Conservation (phyloP, 1,284 basidiomycete genomes). For the Ustilago bromivora region DNA sequence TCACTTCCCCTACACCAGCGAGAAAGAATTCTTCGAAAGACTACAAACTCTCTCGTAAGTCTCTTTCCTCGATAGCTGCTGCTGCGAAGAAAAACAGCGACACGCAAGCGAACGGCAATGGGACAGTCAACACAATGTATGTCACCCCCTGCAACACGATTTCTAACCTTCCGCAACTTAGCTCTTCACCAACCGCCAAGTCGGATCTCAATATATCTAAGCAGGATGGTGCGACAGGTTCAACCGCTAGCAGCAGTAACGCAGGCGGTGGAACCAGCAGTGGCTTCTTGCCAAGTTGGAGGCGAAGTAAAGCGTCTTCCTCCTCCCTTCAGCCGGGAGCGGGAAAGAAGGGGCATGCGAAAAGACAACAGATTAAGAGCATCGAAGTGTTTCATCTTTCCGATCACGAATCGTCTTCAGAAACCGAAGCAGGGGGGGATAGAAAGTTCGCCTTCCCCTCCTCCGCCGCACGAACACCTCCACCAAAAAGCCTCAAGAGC, state of each 20-base stretch:
- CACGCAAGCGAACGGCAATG: slow-evolving; percentile 17
- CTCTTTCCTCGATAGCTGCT: slow-evolving; percentile 22
- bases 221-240: not conserved
- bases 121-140: slow-evolving; percentile 37
- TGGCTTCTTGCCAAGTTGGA: slow-evolving; percentile 34
- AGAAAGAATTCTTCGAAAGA: not conserved
- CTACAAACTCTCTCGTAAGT: slow-evolving; percentile 30
- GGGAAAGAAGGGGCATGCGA: slow-evolving; percentile 19
- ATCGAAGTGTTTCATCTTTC: slow-evolving; percentile 49
- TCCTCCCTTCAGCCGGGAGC: not conserved
- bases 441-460: slow-evolving; percentile 14
- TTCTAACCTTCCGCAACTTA: slow-evolving; percentile 9
- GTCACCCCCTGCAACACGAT: slow-evolving; percentile 34
- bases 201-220: slow-evolving; percentile 3
- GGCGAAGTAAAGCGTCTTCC: slow-evolving; percentile 17
- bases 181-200: slow-evolving; percentile 19
- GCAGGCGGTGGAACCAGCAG: not conserved
- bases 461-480: not conserved
- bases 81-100: slow-evolving; percentile 13
- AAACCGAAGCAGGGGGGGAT: not conserved
- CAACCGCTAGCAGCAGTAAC: not conserved
- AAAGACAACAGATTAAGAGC: slow-evolving; percentile 45
- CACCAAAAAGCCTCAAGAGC: slow-evolving; percentile 3
- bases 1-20: slow-evolving; percentile 11
- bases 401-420: slow-evolving; percentile 20